phyloP scores from a whole-genome alignment of 1,284 basidiomycete genomes.

The Tetrapyrgos nigripes region DNA sequence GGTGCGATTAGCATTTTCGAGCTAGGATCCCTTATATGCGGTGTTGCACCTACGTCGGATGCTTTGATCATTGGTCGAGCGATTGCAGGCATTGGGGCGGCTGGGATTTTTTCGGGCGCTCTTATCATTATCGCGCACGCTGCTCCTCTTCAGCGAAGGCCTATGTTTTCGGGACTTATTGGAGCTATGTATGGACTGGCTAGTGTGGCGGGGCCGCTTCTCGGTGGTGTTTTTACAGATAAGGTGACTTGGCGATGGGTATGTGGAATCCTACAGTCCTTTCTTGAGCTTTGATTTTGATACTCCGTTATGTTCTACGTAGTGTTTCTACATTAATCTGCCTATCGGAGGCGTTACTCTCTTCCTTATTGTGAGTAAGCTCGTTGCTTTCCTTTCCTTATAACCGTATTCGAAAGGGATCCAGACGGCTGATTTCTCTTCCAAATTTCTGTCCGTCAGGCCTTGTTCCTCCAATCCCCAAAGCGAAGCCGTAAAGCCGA shows the following conservation, averaged over 20 bases:
- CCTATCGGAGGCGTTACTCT: too few species aligned
- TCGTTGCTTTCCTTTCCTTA: too few species aligned
- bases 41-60: conserved; percentile 7
- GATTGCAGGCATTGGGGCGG: conserved; percentile 14
- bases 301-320: too few species aligned
- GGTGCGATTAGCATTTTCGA: conserved; percentile 34
- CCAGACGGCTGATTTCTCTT: too few species aligned
- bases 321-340: conserved; percentile 19
- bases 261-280: too few species aligned
- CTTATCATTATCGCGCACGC: conserved; percentile 12
- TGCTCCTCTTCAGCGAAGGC: conserved; percentile 6
- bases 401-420: too few species aligned
- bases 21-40: conserved; percentile 15
- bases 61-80: conserved; percentile 14
- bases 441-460: too few species aligned
- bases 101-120: conserved; percentile 12
- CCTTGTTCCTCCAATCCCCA: too few species aligned
- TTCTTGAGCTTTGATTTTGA: too few species aligned
- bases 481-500: too few species aligned
- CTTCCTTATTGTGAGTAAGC: too few species aligned
- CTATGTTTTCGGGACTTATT: conserved; percentile 7
- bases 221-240: conserved; percentile 18
- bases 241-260: conserved; percentile 15
- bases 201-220: conserved; percentile 13
- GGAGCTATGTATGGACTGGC: conserved; percentile 14